Percentiles rank a stretch among this genome's conserved stretches.
These are phyloP conservation scores for Calonectria crousiana DNA, from an alignment of 2,329 filamentous ascomycete species.

Conservation along the genomic window DNA sequence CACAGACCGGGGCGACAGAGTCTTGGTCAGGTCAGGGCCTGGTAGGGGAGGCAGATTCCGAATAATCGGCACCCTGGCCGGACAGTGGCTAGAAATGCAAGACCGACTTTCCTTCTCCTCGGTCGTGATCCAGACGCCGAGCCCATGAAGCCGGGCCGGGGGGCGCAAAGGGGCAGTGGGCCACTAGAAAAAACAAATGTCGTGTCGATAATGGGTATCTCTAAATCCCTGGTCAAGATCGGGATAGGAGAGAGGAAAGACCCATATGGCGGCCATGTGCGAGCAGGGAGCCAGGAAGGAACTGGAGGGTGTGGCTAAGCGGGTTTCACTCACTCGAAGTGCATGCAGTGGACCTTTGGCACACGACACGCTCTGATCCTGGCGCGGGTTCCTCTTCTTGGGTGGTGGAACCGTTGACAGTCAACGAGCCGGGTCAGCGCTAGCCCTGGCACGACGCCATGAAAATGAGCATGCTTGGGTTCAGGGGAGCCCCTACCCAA, in stretches of 20 bases:
- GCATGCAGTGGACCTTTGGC: conserved; percentile 32
- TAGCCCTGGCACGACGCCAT: conserved; percentile 34
- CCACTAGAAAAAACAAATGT: conserved; percentile 21
- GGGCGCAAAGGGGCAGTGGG: conserved; percentile 12
- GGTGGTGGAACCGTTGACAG: conserved; percentile 43
- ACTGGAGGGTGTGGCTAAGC: conserved; percentile 33
- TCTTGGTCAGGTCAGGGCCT: conserved; percentile 36
- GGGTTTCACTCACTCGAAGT: conserved; percentile 27
- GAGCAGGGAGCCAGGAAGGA: conserved; percentile 33
- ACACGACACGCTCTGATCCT: conserved; percentile 37
- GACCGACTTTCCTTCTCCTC: conserved; percentile 17
- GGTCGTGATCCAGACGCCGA: conserved; percentile 21
- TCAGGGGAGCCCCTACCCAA: conserved; percentile 24
- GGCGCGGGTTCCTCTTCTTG: conserved; percentile 18
- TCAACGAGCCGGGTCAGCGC: conserved; percentile 39
- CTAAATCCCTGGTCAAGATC: conserved; percentile 28
- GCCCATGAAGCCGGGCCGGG: conserved; percentile 2
- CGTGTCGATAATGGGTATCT: conserved; percentile 31
- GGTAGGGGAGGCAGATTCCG: conserved; percentile 33
- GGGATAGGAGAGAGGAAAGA: conserved; percentile 30
- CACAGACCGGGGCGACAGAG: conserved; percentile 24
- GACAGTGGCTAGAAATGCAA: conserved; percentile 27
- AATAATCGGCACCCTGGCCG: conserved; percentile 33
- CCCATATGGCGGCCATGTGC: conserved; percentile 36
- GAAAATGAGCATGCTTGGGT: conserved; percentile 37